Conservation (phyloP, 129 eudicot species). For the Centaurea solstitialis region DNA sequence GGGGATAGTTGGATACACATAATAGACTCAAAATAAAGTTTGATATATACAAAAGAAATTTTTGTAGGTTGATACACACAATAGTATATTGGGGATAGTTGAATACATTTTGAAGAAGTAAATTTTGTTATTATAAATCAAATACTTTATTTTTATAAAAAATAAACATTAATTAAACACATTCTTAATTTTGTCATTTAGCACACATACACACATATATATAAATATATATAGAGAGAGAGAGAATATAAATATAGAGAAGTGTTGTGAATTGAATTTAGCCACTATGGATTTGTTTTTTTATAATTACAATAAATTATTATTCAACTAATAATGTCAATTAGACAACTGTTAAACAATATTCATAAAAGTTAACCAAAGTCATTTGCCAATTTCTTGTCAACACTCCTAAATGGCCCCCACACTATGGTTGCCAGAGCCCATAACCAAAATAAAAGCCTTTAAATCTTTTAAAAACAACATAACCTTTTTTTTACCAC, state of each 20-base stretch:
- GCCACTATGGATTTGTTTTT: conserved; percentile 40
- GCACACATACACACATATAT: background rate
- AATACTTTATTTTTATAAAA: no score
- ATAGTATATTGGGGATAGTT: no score
- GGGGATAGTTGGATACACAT: no score
- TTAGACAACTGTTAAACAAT: conserved; percentile 59
- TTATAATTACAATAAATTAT: conserved; percentile 12
- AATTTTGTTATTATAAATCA: no score
- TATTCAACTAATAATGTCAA: conserved; percentile 39
- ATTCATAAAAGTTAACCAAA: conserved; percentile 33
- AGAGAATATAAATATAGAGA: background rate
- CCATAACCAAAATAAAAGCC: conserved; percentile 30
- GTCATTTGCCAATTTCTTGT: conserved; percentile 41
- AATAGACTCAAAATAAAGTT: no score
- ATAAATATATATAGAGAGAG: background rate
- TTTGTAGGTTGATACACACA: no score
- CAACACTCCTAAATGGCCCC: conserved; percentile 49
- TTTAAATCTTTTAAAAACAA: conserved; percentile 1
- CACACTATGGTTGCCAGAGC: conserved; percentile 60
- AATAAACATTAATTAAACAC: no score
- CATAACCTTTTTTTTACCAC: background rate
- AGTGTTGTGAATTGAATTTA: conserved; percentile 52
- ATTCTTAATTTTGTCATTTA: conserved; percentile 19
- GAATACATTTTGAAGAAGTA: no score
- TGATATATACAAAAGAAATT: no score